Evolutionary conservation across 2,329 filamentous ascomycete species (phyloP).

Genomic region (Penicillium sp.): DNA sequence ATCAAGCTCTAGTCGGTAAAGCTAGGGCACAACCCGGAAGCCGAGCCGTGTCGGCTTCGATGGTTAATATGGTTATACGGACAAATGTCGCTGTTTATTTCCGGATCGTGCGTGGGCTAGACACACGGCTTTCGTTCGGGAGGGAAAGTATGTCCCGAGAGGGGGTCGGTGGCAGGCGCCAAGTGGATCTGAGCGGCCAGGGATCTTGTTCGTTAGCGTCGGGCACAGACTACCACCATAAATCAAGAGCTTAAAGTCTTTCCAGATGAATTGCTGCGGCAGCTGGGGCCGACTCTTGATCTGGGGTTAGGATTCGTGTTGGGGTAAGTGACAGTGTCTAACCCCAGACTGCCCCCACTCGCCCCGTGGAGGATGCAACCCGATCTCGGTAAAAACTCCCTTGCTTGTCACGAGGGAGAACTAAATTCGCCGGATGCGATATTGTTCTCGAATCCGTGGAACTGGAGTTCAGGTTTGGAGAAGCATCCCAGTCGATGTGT

Average conservation of each 20-base stretch:
- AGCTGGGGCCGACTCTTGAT: slow-evolving; percentile 3
- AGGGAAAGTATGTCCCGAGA: not conserved
- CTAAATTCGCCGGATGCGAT: not conserved
- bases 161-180: not conserved
- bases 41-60: not conserved
- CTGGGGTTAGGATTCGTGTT: not conserved
- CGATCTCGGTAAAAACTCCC: not conserved
- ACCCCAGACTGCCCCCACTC: not conserved
- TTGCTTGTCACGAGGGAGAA: not conserved
- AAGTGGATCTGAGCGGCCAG: not conserved
- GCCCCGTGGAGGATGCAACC: not conserved
- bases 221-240: not conserved
- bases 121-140: not conserved
- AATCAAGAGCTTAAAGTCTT: not conserved
- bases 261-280: not conserved
- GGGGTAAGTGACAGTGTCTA: too few species aligned
- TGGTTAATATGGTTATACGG: not conserved
- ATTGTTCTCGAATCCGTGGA: not conserved
- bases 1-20: not conserved
- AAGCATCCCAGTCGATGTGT: not conserved
- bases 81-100: not conserved
- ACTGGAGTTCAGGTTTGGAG: not conserved
- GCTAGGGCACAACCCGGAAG: not conserved
- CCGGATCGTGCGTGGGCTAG: not conserved
- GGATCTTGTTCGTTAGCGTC: not conserved